Base-by-base conservation (phyloP, 768 basidiomycete genomes). In the Antrodiella citrinella region DNA sequence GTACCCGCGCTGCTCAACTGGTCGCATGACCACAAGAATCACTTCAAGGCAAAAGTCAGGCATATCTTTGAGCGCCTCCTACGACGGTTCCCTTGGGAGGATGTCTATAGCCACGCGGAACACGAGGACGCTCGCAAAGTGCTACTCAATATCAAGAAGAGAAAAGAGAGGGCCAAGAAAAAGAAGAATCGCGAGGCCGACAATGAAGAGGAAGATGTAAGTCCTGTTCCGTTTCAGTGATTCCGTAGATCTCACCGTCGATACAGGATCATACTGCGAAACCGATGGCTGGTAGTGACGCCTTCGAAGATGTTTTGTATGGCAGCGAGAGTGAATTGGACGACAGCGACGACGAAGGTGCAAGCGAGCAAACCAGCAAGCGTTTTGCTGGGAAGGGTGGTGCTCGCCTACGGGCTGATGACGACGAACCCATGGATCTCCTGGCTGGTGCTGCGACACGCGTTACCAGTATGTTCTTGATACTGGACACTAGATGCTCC, bases 1-100 rank as follows among this genome's bases (percentile, higher is more conserved):
- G 89, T 98, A 0, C 89, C 91, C 0, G 86, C 84, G 0, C 75
- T 99, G 11, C 72, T 98, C 26, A 75, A 74, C 43, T 95, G 96
- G 92, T 91, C 91, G 4, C 92, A 96, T 62, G 94, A 97, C 62
- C 95, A 98, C 69, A 95, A 95, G 65, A 98, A 98, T 60, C 96
- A 97, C 63, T 98, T 99, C 81, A 98, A 98, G 67, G 73, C 78
- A 45, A 97, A 97, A 71, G 92, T 96, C 20, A 82, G 91, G 41
- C 94, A 98, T 65, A 93, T 98, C 56, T 94, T 98, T 59, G 95
- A 98, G 71, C 81, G 95, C 44, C 84, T 97, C 80, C 77, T 98
- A 56, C 73, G 95, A 54, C 78, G 92, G 54, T 96, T 96, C 61
- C 85, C 83, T 0, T 96, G 81, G 76, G 82, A 93, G 38, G 85